phyloP scores from a whole-genome alignment of 805 yeast genomes.

The Wickerhamiella azyma region DNA sequence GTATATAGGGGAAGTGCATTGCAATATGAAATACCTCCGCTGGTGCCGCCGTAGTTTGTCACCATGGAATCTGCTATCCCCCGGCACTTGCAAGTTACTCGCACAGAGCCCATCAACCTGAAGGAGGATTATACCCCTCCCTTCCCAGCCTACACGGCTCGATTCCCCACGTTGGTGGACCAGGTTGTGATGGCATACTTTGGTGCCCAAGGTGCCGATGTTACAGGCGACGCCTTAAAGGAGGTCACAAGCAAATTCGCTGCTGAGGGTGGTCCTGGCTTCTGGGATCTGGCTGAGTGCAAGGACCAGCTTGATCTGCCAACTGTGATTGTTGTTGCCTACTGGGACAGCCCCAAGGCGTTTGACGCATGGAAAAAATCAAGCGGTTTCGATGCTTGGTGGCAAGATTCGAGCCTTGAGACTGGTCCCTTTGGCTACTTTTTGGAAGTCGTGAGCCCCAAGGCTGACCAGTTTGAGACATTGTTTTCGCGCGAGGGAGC shows the following conservation, averaged over 20 bases:
- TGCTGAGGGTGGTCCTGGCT: background rate
- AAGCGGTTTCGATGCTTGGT: background rate
- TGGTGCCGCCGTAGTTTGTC: too few relatives aligned
- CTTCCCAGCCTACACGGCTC: background rate
- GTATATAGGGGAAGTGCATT: too few relatives aligned
- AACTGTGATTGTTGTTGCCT: background rate
- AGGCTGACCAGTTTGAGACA: background rate
- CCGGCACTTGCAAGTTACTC: background rate
- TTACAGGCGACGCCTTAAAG: background rate
- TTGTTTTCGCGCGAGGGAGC: background rate
- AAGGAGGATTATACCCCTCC: background rate
- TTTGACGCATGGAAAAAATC: background rate
- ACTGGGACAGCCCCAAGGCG: background rate
- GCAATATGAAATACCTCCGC: too few relatives aligned
- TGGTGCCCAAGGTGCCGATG: background rate
- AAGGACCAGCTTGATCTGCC: background rate
- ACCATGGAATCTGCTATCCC: background rate
- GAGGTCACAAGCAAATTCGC: background rate
- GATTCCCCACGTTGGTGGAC: background rate
- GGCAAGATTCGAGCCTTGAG: background rate
- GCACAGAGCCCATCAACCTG: background rate
- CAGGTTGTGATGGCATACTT: background rate
- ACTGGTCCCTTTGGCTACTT: background rate
- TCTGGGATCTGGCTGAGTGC: background rate
- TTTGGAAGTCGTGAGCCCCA: background rate